Conservation (phyloP, 129 eudicot species). For the Centrapalus pauciflorus region DNA sequence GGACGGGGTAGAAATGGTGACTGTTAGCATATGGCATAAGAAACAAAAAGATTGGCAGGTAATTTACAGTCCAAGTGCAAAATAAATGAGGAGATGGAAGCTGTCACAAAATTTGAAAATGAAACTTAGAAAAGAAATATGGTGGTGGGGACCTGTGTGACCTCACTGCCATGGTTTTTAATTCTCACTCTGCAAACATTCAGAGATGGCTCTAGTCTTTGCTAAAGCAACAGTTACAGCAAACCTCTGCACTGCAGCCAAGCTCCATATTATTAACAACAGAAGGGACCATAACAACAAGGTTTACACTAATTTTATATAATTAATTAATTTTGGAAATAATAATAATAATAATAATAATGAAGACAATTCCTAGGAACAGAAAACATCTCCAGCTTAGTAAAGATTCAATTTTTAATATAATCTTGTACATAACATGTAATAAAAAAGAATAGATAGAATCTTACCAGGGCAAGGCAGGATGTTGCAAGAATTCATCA, state of each 20-base stretch:
- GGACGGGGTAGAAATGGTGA: neutral
- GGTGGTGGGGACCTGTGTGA: conserved; percentile 34
- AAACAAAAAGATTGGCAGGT: neutral
- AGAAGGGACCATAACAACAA: conserved; percentile 17
- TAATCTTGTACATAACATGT: neutral
- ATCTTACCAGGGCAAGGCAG: conserved; percentile 52
- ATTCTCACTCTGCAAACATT: conserved; percentile 20
- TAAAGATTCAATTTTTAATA: neutral
- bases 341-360: too few species aligned
- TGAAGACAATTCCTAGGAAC: conserved; percentile 29
- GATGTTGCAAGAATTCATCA: conserved; percentile 37
- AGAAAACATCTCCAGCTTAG: conserved; percentile 30
- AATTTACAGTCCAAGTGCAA: neutral
- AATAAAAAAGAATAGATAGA: neutral
- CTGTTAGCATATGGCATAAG: neutral
- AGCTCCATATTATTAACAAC: conserved; percentile 16
- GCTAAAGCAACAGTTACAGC: too few species aligned
- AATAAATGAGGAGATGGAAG: conserved; percentile 15
- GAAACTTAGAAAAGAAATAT: conserved; percentile 4
- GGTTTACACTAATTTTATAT: conserved; percentile 9
- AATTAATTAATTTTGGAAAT: neutral
- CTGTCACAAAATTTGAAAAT: neutral
- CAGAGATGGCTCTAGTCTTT: too few species aligned
- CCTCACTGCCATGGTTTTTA: conserved; percentile 17
- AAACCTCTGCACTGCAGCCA: conserved; percentile 23